Base-by-base conservation (phyloP, 2,329 filamentous ascomycete genomes). In the Lanzia echinophila region DNA sequence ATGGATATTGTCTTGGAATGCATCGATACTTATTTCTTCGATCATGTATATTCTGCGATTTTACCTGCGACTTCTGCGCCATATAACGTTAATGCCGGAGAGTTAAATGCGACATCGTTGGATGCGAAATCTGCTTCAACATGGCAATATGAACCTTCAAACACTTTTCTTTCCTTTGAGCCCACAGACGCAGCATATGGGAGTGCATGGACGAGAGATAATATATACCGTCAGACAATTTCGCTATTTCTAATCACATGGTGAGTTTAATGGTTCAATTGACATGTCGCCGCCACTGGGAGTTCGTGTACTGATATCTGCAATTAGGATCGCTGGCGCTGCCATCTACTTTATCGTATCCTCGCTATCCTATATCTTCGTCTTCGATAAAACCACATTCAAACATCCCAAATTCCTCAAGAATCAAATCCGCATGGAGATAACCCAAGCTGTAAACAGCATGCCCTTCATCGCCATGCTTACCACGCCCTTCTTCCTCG, bases 1-100 rank as follows among this genome's bases (percentile, higher is more conserved):
- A 96, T 97, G 92, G 92, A 97, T 77, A 83, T 96, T 73, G 83
- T 94, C 44, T 86, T 96, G 61, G 91, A 96, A 72, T 65, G 91
- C 56, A 79, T 82, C 72, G 92, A 97, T 73, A 88, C 85, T 64
- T 89, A 86, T 66, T 65, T 91, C 59, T 86, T 87, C 71, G 92
- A 97, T 73, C 81, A 85, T 62, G 63, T 87, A 55, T 96, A 95
- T 69, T 85, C 90, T 47, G 76, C 73, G 34, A 62, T 87, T 6
- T 74, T 88, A n/a, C 90, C 91, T 7, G 74, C 75, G 44, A 75
- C 72, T 31, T 72, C 75, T 12, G 74, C 75, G 28, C 77, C 75
- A 17, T 79, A 79, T 65, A 76, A 79, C 67, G 73, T 79, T 47
- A 71, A 76, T 19, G 66, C 71, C 54, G 69, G 69, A 62, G 71